Conservation (phyloP, 2,329 filamentous ascomycete genomes). For the Hymenoscyphus repandus region DNA sequence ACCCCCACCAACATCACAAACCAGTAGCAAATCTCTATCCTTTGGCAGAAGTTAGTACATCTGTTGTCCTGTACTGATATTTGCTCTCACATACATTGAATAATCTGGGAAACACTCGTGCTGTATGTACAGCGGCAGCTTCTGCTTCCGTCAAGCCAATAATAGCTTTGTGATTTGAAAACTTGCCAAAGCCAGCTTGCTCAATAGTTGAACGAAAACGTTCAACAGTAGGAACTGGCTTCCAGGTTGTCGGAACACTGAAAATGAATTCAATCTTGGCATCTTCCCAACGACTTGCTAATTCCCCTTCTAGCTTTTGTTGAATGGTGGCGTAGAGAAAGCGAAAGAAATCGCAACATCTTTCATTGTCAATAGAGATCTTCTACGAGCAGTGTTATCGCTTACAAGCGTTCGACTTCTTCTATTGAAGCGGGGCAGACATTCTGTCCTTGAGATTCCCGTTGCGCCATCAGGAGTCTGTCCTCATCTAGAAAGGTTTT, state of each 20-base stretch:
- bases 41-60: neutral
- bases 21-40: slow-evolving; percentile 37
- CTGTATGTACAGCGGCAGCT: slow-evolving; percentile 46
- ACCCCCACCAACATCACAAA: slow-evolving; percentile 47
- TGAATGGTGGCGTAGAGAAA: slow-evolving; percentile 33
- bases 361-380: neutral
- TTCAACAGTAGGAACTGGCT: slow-evolving; percentile 32
- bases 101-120: slow-evolving; percentile 29
- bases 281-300: slow-evolving; percentile 20
- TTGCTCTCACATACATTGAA: slow-evolving; percentile 6
- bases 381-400: neutral
- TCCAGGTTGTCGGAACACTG: slow-evolving; percentile 39
- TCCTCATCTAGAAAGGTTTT: slow-evolving; percentile 33
- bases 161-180: slow-evolving; percentile 32
- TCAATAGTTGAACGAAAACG: slow-evolving; percentile 31
- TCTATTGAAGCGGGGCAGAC: slow-evolving; percentile 23
- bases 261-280: slow-evolving; percentile 36
- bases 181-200: slow-evolving; percentile 27
- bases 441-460: slow-evolving; percentile 21
- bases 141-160: slow-evolving; percentile 49
- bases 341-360: slow-evolving; percentile 30
- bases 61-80: neutral
- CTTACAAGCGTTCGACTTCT: slow-evolving; percentile 12
- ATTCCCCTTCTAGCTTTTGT: slow-evolving; percentile 23
- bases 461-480: slow-evolving; percentile 20